Conservation (phyloP, 1,139 yeast genomes). For the Suhomyces panamericanus region DNA sequence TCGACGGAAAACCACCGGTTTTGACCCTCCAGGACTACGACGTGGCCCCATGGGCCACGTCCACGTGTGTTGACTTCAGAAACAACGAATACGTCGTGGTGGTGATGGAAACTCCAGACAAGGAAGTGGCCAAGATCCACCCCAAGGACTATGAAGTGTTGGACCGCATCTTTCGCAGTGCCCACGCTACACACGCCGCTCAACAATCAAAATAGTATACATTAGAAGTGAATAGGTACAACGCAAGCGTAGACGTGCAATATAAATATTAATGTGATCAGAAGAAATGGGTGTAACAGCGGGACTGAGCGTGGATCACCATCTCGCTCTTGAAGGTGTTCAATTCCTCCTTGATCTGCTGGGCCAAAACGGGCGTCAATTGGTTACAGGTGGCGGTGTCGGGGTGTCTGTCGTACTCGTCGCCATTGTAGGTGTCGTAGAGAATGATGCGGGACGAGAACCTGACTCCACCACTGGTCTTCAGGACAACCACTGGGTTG, state of each 20-base stretch:
- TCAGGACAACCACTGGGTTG: constrained; percentile 5
- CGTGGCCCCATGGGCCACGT: constrained; percentile 51
- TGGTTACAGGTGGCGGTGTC: constrained; percentile 93
- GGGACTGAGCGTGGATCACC: constrained; percentile 78
- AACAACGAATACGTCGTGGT: constrained; percentile 43
- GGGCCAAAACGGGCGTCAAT: constrained; percentile 85
- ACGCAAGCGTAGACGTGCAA: constrained; percentile 5
- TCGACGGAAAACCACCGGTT: constrained; percentile 50
- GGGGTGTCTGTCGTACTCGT: constrained; percentile 91
- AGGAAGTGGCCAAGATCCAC: constrained; percentile 45
- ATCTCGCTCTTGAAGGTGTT: constrained; percentile 74
- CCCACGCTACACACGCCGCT: constrained; percentile 30
- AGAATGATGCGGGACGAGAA: constrained; percentile 84
- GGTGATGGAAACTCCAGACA: constrained; percentile 45
- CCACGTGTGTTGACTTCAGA: constrained; percentile 50
- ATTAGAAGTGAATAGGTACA: constrained; percentile 8
- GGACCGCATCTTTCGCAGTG: constrained; percentile 48
- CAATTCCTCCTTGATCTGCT: constrained; percentile 82
- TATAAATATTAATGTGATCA: background rate
- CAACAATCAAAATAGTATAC: constrained; percentile 9
- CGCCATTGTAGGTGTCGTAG: constrained; percentile 81
- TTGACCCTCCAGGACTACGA: constrained; percentile 49
- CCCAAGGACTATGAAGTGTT: constrained; percentile 36
- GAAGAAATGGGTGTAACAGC: constrained; percentile 78
- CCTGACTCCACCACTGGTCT: constrained; percentile 44